Evolutionary conservation across 768 basidiomycete species (phyloP).

Genomic region (Piloderma croceum): DNA sequence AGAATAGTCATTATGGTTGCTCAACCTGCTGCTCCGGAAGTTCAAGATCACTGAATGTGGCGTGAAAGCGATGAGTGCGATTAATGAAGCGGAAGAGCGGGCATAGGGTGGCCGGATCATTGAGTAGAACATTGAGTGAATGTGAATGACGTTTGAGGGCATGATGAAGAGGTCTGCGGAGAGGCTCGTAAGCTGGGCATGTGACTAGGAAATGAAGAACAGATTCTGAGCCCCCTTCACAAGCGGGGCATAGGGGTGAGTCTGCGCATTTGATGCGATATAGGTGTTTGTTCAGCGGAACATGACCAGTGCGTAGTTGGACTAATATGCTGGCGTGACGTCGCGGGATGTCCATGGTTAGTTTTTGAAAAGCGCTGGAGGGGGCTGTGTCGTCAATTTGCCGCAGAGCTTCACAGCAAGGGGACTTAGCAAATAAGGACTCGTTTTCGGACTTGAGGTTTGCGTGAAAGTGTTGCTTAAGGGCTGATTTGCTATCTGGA

Average conservation of each 20-base stretch:
- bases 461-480: slow-evolving; percentile 4
- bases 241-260: slow-evolving; percentile 15
- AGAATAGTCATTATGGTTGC: too few relatives aligned
- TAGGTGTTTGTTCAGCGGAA: slow-evolving; percentile 27
- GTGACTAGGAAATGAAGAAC: slow-evolving; percentile 13
- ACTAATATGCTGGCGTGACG: slow-evolving; percentile 16
- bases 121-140: too few relatives aligned
- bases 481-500: slow-evolving; percentile 13
- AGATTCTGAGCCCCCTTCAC: slow-evolving; percentile 8
- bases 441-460: background rate
- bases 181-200: slow-evolving; percentile 12
- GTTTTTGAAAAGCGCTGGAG: slow-evolving; percentile 6
- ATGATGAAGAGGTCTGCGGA: too few relatives aligned
- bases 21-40: too few relatives aligned
- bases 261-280: slow-evolving; percentile 11
- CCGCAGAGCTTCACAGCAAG: slow-evolving; percentile 3
- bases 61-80: too few relatives aligned
- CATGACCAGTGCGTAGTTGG: slow-evolving; percentile 29
- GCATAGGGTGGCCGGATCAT: too few relatives aligned
- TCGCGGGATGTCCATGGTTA: slow-evolving; percentile 7
- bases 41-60: too few relatives aligned
- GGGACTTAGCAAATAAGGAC: slow-evolving; percentile 9
- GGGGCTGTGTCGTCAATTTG: slow-evolving; percentile 10
- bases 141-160: too few relatives aligned
- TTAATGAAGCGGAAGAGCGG: too few relatives aligned